Evolutionary conservation across 257 asterid genomes (phyloP), one percentile per base, ranked within the genome.

Genomic region (Nicotiana paniculata): DNA sequence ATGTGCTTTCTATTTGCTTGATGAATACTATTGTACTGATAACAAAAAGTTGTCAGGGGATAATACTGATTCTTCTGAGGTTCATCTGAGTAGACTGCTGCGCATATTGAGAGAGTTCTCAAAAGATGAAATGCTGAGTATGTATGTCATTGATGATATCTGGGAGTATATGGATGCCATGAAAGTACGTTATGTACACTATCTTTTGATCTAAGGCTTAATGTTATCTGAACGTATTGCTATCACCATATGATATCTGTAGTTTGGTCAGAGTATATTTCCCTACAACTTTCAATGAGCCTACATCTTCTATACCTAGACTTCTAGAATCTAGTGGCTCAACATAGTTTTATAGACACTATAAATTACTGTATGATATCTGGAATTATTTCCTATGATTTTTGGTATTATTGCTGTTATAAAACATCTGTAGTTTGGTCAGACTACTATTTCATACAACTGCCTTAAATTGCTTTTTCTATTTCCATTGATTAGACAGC

Each of bases 141-240:
- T 91, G 70, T 96, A 94, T 76, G 99, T 96, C 85, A 96, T 96
- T 59, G 99, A 96, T 63, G 99, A 94, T 87, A 91, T 96, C 84
- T 96, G 98, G 99, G 99, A 94, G 83, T 96, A 94, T 92, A 96
- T 96, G 99, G 95, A 86, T 83, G 98, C 98, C 86, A 94, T 96
- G 98, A 96, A 93, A 89, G 99, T 96, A 89, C 18, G 97, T 85
- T 77, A 46, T 51, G 57, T 79, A 63, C 58, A 66, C 69, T 82
- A 48, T 48, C 61, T 72, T 46, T 72, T 46, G 26, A 46, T 72
- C 39, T 46, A 12, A 72, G 61, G 58, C 58, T 3, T 53, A 24
- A 46, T 24, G 59, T 53, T 53, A 4, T 53, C 58, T 53, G 16
- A 53, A 53, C 6, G 13, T 24, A 72, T 46, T 24, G 13, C 37